Evolutionary conservation across 192 early-diverging fungal species (phyloP), one percentile per base, ranked within the genome.

Genomic region (Backusella australiensis): DNA sequence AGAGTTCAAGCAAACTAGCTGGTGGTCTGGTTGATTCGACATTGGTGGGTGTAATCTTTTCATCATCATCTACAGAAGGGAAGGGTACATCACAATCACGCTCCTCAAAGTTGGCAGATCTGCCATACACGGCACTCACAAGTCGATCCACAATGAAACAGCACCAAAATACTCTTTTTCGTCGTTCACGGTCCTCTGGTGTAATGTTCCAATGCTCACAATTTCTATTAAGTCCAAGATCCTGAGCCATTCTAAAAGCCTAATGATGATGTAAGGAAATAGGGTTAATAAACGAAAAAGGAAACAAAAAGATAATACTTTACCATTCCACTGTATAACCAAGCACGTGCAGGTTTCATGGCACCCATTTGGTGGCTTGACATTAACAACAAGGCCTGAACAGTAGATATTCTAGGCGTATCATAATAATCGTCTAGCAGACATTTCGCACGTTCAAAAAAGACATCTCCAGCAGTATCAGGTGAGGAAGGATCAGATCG

Each of bases 231-330:
- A 94, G 84, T 15, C 93, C 93, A 65, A 94, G 67, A 69, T 93
- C 92, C 78, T 91, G 91, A n/a, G 93, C 92, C 84, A 93, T 91
- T 42, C 91, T 79, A 49, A 89, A 89, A 36, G 93, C 93, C 82
- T 82, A 38, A 19, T 35, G 11, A 41, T n/a, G 4, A 49, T 49
- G 15, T 15, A 44, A 39, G 15, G 14, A 44, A 17, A 44, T 15
- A 44, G n/a, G 6, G 34, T 72, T 19, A 71, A 23, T 32, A 70
- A 0, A 35, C 8, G 23, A 34, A 35, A 73, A 78, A 36, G 49
- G 52, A 68, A 68, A 69, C 0, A 65, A 39, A 11, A 38, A 0
- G 65, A 44, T 6, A 52, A 19, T 39, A 23, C 66, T 65, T 79
- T 77, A 83, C 82, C 90, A 93, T 90, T 17, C 93, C 93, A 71